Evolutionary conservation across 169 alveolate genomes (phyloP).

Genomic region (Plasmodium inui): DNA sequence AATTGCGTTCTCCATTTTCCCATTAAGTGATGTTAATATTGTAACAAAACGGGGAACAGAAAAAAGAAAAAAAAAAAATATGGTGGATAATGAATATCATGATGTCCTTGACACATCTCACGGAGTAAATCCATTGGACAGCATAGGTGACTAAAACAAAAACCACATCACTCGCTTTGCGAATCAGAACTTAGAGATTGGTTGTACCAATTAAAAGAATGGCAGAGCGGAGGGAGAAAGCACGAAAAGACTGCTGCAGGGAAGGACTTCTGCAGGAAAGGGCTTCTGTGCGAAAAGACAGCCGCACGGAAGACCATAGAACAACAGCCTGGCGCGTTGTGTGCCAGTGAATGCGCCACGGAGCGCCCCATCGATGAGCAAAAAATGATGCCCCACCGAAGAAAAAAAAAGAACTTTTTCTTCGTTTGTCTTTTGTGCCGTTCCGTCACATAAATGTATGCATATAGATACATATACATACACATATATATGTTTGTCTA

Average conservation of each 20-base stretch:
- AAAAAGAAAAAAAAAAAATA: constrained; percentile 20
- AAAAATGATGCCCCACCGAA: neutral
- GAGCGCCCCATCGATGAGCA: neutral
- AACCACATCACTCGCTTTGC: neutral
- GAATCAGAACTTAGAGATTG: constrained; percentile 1
- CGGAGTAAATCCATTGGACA: neutral
- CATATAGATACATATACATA: neutral
- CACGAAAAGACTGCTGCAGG: constrained; percentile 32
- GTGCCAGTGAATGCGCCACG: neutral
- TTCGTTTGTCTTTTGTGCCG: neutral
- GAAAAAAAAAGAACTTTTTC: neutral
- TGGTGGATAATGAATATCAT: constrained; percentile 66
- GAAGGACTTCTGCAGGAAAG: neutral
- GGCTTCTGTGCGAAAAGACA: neutral
- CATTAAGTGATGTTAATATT: constrained; percentile 33
- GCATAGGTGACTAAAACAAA: constrained; percentile 5
- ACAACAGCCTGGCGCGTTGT: neutral
- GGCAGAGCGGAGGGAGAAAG: neutral
- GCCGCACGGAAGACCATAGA: neutral
- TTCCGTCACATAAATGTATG: neutral
- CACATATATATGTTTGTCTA: neutral
- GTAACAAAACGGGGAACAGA: neutral
- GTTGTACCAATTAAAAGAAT: neutral
- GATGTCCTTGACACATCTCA: constrained; percentile 21
- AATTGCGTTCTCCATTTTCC: neutral